These are phyloP conservation scores for Limonomyces culmigenus DNA, from an alignment of 1,284 basidiomycete species.

Conservation along the genomic window DNA sequence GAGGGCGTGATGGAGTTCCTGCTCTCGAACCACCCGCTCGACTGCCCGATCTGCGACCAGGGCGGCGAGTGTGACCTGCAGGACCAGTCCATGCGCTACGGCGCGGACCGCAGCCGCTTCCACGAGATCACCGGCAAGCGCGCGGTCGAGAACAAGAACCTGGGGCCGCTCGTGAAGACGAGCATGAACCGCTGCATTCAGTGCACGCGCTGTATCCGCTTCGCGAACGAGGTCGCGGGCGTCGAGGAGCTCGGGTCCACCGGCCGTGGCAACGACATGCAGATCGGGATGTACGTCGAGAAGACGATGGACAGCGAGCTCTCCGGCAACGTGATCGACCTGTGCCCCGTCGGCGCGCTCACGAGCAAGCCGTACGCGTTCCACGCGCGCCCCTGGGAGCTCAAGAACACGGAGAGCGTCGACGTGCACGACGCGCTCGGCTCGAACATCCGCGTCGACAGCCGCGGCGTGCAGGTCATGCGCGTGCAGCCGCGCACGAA, in stretches of 20 bases:
- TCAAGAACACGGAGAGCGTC: slow-evolving; percentile 95
- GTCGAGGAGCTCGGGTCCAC: slow-evolving; percentile 96
- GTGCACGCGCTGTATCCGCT: slow-evolving; percentile 97
- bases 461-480: slow-evolving; percentile 93
- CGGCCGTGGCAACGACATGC: slow-evolving; percentile 94
- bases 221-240: slow-evolving; percentile 97
- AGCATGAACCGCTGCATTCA: slow-evolving; percentile 99
- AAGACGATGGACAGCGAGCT: slow-evolving; percentile 97
- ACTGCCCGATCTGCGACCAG: slow-evolving; percentile 98
- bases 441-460: slow-evolving; percentile 95
- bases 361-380: slow-evolving; percentile 98
- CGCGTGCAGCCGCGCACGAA: slow-evolving; percentile 92
- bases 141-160: slow-evolving; percentile 96
- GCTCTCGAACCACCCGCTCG: slow-evolving; percentile 92
- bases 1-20: slow-evolving; percentile 99
- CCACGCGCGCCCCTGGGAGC: slow-evolving; percentile 95
- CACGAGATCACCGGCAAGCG: slow-evolving; percentile 98
- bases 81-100: slow-evolving; percentile 99
- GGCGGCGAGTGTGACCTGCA: slow-evolving; percentile 98
- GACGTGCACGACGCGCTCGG: slow-evolving; percentile 98
- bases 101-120: slow-evolving; percentile 92
- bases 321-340: slow-evolving; percentile 93
- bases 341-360: slow-evolving; percentile 94
- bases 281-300: slow-evolving; percentile 97
- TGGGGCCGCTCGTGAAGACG: slow-evolving; percentile 97